These are phyloP conservation scores for Euphrasia confusa DNA, from an alignment of 257 asterid genomes.

Conservation along the genomic window DNA sequence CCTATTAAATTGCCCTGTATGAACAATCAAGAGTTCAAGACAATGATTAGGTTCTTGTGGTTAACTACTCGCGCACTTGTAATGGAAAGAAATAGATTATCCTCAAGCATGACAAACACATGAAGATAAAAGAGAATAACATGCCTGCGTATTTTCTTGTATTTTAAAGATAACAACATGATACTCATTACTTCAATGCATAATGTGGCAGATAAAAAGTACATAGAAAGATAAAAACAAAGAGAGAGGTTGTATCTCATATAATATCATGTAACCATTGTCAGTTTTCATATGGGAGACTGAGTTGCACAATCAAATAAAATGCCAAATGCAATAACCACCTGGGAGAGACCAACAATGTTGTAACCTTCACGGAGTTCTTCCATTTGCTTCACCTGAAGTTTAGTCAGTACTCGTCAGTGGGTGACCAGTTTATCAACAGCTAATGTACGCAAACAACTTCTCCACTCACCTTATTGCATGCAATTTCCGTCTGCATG, in stretches of 20 bases:
- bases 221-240: not conserved
- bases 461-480: conserved; percentile 62
- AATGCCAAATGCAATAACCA: conserved; percentile 24
- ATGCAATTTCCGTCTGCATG: conserved; percentile 78
- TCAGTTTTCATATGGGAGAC: not conserved
- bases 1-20: conserved; percentile 88
- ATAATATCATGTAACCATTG: not conserved
- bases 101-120: not conserved
- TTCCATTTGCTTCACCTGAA: conserved; percentile 83
- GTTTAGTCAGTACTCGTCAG: conserved; percentile 23
- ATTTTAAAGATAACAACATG: not conserved
- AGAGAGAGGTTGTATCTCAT: not conserved
- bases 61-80: conserved; percentile 13
- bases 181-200: not conserved
- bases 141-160: not conserved
- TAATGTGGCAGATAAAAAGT: not conserved
- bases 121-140: not conserved
- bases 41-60: conserved; percentile 14
- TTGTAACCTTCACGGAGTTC: conserved; percentile 79
- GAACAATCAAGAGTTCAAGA: conserved; percentile 30
- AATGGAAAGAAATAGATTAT: not conserved
- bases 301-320: not conserved
- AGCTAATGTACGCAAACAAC: conserved; percentile 21
- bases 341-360: conserved; percentile 98
- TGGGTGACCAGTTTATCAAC: conserved; percentile 16